Base-by-base conservation (phyloP, 148 eudicot species). In the Vaccinium darrowii region DNA sequence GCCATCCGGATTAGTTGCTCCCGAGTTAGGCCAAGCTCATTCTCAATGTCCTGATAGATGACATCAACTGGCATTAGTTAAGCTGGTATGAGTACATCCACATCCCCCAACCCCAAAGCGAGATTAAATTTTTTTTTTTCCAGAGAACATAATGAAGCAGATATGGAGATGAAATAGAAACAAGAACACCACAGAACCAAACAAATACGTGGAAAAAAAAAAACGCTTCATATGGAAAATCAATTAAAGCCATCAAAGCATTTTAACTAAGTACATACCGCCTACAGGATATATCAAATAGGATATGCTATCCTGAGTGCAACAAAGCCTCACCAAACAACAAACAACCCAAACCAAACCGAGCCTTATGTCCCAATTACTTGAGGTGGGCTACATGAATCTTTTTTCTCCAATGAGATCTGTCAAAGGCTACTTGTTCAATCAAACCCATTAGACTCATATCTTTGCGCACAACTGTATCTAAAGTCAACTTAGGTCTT, bases 1-100 rank as follows among this genome's bases (percentile, higher is more conserved):
- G 98, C 99, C 98, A 97, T 95, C 76, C 92, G 91, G 67, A 97
- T 95, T 89, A 97, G 82, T 81, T 97, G 92, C 57, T 95, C 98
- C 88, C 93, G 90, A 78, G 87, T 86, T 87, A 97, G 88, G 60
- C 99, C 99, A 80, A 97, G 94, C 90, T 97, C 99, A 83, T 85
- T 90, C 89, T 95, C 99, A 74, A 97, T 91, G 85, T 97, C 99
- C 99, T 97, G 90, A 79, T 23, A 90, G 88, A 86, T 49, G 71
- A 56, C 73, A 86, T 82, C 75, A 63, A 79, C 62, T 74, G 36
- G 74, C 76, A 84, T 49, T 72, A 78, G 60, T 71, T 82, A 77
- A 78, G 39, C 30, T 53, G 21, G 49, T 58, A 56, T 33, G 50
- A 86, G 51, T 49, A 53, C 52, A 58, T 7, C 80, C 58, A 75